A percentile compares a stretch with the other conserved stretches of the same genome.
Evolutionary conservation across 495 filamentous ascomycete species (phyloP).

Genomic region (Acidomyces sp.): DNA sequence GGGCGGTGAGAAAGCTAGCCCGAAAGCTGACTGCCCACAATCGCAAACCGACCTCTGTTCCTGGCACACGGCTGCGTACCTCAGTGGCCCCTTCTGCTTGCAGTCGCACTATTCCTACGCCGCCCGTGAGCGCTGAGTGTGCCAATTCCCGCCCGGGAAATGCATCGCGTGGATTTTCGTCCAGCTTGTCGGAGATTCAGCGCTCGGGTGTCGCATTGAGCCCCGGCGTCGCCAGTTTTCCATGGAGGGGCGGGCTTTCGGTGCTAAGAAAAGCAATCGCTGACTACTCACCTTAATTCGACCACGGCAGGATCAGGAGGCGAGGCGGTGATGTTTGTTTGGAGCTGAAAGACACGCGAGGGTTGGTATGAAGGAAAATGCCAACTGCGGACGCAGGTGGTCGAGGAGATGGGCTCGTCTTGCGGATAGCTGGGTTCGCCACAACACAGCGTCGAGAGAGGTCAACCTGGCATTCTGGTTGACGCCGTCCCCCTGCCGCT

Average conservation of each 20-base stretch:
- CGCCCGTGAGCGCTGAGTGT: too few species aligned
- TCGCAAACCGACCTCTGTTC: too few species aligned
- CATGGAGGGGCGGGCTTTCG: not conserved
- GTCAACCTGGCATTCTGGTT: too few species aligned
- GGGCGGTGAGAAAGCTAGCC: conserved; percentile 8
- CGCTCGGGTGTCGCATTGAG: not conserved
- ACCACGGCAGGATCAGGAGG: not conserved
- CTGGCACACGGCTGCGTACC: too few species aligned
- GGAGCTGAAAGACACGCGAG: not conserved
- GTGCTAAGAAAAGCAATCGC: not conserved
- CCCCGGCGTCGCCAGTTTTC: not conserved
- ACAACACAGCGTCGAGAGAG: too few species aligned
- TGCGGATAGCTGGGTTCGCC: too few species aligned
- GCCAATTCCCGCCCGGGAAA: too few species aligned
- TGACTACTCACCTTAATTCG: not conserved
- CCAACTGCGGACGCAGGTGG: too few species aligned
- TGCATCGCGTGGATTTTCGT: conserved; percentile 5
- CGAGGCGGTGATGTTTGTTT: not conserved
- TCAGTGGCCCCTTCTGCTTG: not conserved
- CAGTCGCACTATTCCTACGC: not conserved
- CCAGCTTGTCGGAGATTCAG: not conserved
- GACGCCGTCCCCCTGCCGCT: not conserved
- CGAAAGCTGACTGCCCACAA: conserved; percentile 5
- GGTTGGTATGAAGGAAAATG: not conserved
- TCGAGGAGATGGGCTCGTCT: not conserved